Evolutionary conservation across 108 stramenopile genomes (phyloP).

Genomic region (Skeletonema costatum): DNA sequence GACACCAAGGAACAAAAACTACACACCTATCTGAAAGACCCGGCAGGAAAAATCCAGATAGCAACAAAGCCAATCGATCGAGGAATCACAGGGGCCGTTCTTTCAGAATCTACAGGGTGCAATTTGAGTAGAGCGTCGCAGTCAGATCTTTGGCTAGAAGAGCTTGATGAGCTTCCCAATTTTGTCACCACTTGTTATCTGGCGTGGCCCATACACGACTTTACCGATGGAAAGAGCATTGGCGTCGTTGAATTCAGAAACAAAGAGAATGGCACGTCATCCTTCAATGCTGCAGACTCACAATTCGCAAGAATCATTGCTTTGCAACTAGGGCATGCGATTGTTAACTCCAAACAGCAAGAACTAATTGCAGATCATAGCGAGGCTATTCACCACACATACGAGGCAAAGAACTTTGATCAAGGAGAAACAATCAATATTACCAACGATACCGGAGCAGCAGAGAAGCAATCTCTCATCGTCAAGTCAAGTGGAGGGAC

Average conservation of each 20-base stretch:
- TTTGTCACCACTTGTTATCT: constrained; percentile 45
- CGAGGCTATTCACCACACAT: constrained; percentile 52
- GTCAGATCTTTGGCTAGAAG: constrained; percentile 37
- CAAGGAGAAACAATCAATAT: constrained; percentile 45
- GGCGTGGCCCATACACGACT: constrained; percentile 53
- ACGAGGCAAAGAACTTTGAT: constrained; percentile 50
- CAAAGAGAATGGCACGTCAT: constrained; percentile 18
- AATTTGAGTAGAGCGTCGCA: constrained; percentile 16
- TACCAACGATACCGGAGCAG: constrained; percentile 13
- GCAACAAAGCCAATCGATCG: constrained; percentile 49
- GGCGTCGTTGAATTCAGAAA: constrained; percentile 54
- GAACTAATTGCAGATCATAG: constrained; percentile 48
- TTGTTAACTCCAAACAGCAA: constrained; percentile 43
- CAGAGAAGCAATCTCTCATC: constrained; percentile 1
- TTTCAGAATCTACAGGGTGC: constrained; percentile 36
- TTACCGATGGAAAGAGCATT: constrained; percentile 25
- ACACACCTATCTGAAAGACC: constrained; percentile 41
- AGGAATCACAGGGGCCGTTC: constrained; percentile 38
- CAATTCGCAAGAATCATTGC: constrained; percentile 54
- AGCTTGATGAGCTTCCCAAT: constrained; percentile 34
- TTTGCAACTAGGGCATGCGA: constrained; percentile 45
- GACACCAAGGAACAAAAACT: constrained; percentile 37
- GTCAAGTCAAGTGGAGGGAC: neutral
- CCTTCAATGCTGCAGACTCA: constrained; percentile 34
- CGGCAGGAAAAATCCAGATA: constrained; percentile 14